Evolutionary conservation across 352 stramenopile species (phyloP).

Genomic region (Pythium sukuiense): DNA sequence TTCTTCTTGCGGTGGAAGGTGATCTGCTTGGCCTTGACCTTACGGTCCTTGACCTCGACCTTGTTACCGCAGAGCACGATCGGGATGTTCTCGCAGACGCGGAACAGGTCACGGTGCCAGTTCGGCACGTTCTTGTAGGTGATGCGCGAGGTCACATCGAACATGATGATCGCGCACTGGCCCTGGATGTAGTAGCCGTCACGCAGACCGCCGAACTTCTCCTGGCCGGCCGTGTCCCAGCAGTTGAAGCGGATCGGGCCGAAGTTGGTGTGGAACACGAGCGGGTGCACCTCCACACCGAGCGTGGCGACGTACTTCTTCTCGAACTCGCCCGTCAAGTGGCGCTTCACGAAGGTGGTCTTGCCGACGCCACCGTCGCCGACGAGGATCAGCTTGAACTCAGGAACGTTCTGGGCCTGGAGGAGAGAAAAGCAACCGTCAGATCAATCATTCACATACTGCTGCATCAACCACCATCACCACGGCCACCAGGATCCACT

Average conservation of each 20-base stretch:
- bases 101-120: slow-evolving; percentile 99
- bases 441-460: background rate
- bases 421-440: slow-evolving; percentile 16
- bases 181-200: slow-evolving; percentile 99
- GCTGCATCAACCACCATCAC: background rate
- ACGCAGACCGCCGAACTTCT: slow-evolving; percentile 97
- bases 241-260: slow-evolving; percentile 99
- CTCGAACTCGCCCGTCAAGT: slow-evolving; percentile 99
- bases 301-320: slow-evolving; percentile 99
- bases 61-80: slow-evolving; percentile 99
- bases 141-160: slow-evolving; percentile 99
- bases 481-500: background rate
- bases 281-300: slow-evolving; percentile 98
- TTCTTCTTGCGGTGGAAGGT: slow-evolving; percentile 99
- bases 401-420: slow-evolving; percentile 84
- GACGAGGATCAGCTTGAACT: slow-evolving; percentile 99
- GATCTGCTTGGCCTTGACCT: slow-evolving; percentile 99
- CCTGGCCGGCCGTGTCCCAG: slow-evolving; percentile 99
- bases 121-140: slow-evolving; percentile 99
- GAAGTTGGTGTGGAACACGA: slow-evolving; percentile 99
- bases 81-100: slow-evolving; percentile 99
- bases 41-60: slow-evolving; percentile 99
- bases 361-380: slow-evolving; percentile 99
- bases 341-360: slow-evolving; percentile 99
- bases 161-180: slow-evolving; percentile 99